Percentiles rank a stretch among this genome's conserved stretches.
Evolutionary conservation across 495 filamentous ascomycete species (phyloP).

Genomic region (Articulospora tetracladia): DNA sequence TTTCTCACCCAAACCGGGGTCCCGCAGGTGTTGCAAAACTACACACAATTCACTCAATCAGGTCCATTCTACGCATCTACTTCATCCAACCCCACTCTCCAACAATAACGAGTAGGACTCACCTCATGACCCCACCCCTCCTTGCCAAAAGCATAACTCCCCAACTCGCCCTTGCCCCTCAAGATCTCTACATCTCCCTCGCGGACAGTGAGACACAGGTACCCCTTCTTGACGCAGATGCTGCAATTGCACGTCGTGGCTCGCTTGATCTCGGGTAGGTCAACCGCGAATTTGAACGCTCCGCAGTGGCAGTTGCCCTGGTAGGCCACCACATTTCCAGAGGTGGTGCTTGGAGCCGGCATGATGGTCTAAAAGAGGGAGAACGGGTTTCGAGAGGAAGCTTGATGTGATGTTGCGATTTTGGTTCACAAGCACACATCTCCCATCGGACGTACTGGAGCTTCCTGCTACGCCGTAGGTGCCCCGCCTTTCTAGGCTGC

Average conservation of each 20-base stretch:
- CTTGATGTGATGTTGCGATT: no score
- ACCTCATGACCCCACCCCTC: constrained; percentile 2
- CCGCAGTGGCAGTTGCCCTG: constrained; percentile 56
- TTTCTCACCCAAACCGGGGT: not conserved
- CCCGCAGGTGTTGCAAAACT: not conserved
- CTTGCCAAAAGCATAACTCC: constrained; percentile 1
- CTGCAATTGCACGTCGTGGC: constrained; percentile 46
- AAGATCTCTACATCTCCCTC: constrained; percentile 18
- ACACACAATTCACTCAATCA: not conserved
- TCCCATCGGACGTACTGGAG: no score
- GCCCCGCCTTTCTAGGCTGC: no score
- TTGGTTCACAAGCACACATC: no score
- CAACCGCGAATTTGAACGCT: constrained; percentile 42
- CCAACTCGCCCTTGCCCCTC: constrained; percentile 17
- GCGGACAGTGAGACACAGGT: constrained; percentile 35
- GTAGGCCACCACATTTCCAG: constrained; percentile 38
- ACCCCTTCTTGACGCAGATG: constrained; percentile 43
- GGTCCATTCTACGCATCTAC: no score
- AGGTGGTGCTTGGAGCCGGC: no score
- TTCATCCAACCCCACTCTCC: constrained; percentile 10
- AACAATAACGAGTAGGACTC: not conserved
- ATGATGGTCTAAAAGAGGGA: no score
- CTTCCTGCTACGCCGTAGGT: no score
- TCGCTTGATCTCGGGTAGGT: constrained; percentile 37
- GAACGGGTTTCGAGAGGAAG: not conserved